phyloP scores from a whole-genome alignment of 768 basidiomycete species.

The Lactarius deliciosus region DNA sequence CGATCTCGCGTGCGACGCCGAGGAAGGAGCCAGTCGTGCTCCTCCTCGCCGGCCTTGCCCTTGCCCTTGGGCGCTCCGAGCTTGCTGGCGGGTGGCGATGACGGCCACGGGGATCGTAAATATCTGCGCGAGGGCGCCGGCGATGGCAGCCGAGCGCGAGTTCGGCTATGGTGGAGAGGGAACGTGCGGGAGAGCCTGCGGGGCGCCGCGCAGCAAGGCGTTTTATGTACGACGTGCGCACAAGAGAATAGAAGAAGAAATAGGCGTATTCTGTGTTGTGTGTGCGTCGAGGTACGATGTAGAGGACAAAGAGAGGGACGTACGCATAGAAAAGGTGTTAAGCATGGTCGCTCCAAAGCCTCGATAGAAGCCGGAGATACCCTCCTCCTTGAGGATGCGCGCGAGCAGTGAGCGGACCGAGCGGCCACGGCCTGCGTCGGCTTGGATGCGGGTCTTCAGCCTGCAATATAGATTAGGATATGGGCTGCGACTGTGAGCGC shows the following conservation, averaged over 20 bases:
- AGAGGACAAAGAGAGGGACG: slow-evolving; percentile 37
- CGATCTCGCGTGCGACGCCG: slow-evolving; percentile 78
- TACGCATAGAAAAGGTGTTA: slow-evolving; percentile 97
- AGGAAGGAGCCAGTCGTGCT: slow-evolving; percentile 70
- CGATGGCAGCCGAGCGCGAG: slow-evolving; percentile 85
- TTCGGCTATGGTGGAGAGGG: slow-evolving; percentile 75
- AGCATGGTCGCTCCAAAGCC: slow-evolving; percentile 97
- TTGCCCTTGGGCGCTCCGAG: slow-evolving; percentile 51
- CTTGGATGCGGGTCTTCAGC: slow-evolving; percentile 94
- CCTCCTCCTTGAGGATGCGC: slow-evolving; percentile 76
- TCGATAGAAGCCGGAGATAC: slow-evolving; percentile 78
- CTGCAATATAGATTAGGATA: slow-evolving; percentile 42
- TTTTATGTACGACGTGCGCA: slow-evolving; percentile 79
- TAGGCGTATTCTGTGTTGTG: slow-evolving; percentile 84
- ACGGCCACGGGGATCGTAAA: slow-evolving; percentile 98
- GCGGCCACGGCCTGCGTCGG: slow-evolving; percentile 56
- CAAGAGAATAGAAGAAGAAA: slow-evolving; percentile 97
- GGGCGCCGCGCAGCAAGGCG: slow-evolving; percentile 61
- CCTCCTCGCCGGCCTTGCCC: slow-evolving; percentile 33
- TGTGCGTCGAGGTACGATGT: not conserved
- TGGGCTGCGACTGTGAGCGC: not conserved
- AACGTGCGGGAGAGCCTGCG: slow-evolving; percentile 56
- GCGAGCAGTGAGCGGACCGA: slow-evolving; percentile 66
- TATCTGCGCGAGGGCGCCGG: slow-evolving; percentile 93
- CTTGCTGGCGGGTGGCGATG: slow-evolving; percentile 97